Conservation (phyloP, 1,284 basidiomycete species). For the Anthracocystis panici-leucophaei region DNA sequence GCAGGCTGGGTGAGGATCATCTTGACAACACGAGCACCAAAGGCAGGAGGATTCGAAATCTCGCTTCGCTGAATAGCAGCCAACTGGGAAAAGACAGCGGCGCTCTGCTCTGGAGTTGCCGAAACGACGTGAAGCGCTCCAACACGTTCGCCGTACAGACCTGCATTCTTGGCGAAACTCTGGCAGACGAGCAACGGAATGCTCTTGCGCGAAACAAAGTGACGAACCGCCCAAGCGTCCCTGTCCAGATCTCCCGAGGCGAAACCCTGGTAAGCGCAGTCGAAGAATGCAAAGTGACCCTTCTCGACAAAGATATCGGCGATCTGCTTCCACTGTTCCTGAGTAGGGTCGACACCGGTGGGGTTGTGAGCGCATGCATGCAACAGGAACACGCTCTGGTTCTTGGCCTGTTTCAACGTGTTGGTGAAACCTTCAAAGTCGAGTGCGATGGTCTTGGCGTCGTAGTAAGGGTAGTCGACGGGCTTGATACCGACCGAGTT, state of each 20-base stretch:
- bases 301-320: constrained; percentile 81
- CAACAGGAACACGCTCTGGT: constrained; percentile 85
- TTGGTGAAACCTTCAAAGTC: constrained; percentile 82
- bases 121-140: constrained; percentile 73
- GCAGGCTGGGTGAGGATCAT: constrained; percentile 74
- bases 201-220: constrained; percentile 79
- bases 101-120: constrained; percentile 49
- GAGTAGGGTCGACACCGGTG: constrained; percentile 90
- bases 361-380: constrained; percentile 97
- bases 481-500: constrained; percentile 84
- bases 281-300: constrained; percentile 90
- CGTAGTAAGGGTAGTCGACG: constrained; percentile 88
- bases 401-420: constrained; percentile 74
- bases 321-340: constrained; percentile 86
- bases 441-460: constrained; percentile 87
- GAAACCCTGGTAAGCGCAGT: constrained; percentile 95
- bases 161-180: constrained; percentile 96
- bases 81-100: constrained; percentile 74
- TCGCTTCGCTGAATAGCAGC: constrained; percentile 88
- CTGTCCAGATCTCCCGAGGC: constrained; percentile 85
- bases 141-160: constrained; percentile 85
- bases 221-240: constrained; percentile 93
- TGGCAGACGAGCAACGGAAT: constrained; percentile 90
- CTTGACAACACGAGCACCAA: constrained; percentile 85
- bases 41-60: constrained; percentile 91